phyloP scores from a whole-genome alignment of 2,329 filamentous ascomycete species.

The Fusarium paranaense region DNA sequence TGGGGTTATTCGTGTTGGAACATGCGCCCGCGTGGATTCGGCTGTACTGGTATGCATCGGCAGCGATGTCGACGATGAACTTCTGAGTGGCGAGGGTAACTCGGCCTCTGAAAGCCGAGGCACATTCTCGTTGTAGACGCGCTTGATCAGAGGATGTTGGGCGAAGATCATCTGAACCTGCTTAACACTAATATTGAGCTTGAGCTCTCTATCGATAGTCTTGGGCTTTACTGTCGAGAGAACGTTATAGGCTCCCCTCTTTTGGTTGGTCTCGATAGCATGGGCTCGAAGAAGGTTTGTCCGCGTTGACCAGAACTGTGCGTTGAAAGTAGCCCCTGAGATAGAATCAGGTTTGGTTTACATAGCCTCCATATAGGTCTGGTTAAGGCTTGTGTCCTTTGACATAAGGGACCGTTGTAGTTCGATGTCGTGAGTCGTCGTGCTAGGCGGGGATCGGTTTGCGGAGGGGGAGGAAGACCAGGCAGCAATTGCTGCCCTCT shows the following conservation, averaged over 20 bases:
- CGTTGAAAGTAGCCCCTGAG: conserved; percentile 82
- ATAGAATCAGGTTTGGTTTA: conserved; percentile 87
- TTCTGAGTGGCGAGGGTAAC: conserved; percentile 59
- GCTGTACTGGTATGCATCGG: too few species aligned
- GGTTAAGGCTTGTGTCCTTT: conserved; percentile 78
- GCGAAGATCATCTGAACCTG: conserved; percentile 93
- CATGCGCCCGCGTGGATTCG: too few species aligned
- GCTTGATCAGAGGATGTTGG: conserved; percentile 90
- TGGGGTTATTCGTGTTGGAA: too few species aligned
- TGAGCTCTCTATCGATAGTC: conserved; percentile 66
- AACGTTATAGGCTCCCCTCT: conserved; percentile 92
- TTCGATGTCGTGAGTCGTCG: conserved; percentile 69
- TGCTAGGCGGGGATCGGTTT: too few species aligned
- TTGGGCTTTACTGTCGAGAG: conserved; percentile 86
- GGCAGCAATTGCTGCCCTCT: too few species aligned
- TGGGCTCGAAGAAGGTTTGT: conserved; percentile 88
- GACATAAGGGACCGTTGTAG: conserved; percentile 91
- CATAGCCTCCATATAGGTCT: conserved; percentile 88
- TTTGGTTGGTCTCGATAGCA: conserved; percentile 88
- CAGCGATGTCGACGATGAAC: too few species aligned
- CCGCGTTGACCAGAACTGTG: conserved; percentile 94
- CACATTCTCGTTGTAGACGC: conserved; percentile 93
- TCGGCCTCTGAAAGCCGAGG: conserved; percentile 81
- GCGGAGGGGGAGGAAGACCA: too few species aligned
- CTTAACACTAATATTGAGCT: conserved; percentile 87